Evolutionary conservation across 2,329 filamentous ascomycete species (phyloP).

Genomic region (Fusarium kyushuense): DNA sequence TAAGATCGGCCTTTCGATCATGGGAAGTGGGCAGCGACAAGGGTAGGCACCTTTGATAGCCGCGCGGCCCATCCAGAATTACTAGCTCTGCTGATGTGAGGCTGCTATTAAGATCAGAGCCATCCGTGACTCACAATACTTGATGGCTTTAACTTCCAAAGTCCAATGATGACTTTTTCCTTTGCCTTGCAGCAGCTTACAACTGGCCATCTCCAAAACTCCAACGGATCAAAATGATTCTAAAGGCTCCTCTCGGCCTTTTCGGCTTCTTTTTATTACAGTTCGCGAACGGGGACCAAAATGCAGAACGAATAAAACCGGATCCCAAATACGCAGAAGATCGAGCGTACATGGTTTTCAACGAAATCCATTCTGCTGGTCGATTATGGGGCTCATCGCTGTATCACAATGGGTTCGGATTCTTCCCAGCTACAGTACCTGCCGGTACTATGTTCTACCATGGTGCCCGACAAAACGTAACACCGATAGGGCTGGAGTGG

Average conservation of each 20-base stretch:
- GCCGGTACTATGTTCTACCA: constrained; percentile 76
- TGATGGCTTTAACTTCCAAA: too few relatives aligned
- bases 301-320: constrained; percentile 49
- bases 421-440: constrained; percentile 75
- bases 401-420: constrained; percentile 80
- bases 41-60: constrained; percentile 24
- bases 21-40: constrained; percentile 27
- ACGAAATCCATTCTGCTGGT: constrained; percentile 77
- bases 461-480: constrained; percentile 61
- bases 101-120: constrained; percentile 2
- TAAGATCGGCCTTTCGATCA: constrained; percentile 32
- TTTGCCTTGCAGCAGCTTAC: not conserved
- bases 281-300: constrained; percentile 5
- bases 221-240: constrained; percentile 27
- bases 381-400: constrained; percentile 80
- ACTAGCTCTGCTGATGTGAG: constrained; percentile 5
- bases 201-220: not conserved
- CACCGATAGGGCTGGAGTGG: constrained; percentile 72
- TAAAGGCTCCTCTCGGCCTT: constrained; percentile 20
- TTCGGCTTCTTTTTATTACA: constrained; percentile 26
- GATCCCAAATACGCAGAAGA: constrained; percentile 54
- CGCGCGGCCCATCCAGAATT: constrained; percentile 37
- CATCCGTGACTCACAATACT: not conserved
- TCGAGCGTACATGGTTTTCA: constrained; percentile 77
- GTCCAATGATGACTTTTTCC: too few relatives aligned